These are phyloP conservation scores for Tuber microsphaerosporum DNA, from an alignment of 495 filamentous ascomycete species.

Conservation along the genomic window DNA sequence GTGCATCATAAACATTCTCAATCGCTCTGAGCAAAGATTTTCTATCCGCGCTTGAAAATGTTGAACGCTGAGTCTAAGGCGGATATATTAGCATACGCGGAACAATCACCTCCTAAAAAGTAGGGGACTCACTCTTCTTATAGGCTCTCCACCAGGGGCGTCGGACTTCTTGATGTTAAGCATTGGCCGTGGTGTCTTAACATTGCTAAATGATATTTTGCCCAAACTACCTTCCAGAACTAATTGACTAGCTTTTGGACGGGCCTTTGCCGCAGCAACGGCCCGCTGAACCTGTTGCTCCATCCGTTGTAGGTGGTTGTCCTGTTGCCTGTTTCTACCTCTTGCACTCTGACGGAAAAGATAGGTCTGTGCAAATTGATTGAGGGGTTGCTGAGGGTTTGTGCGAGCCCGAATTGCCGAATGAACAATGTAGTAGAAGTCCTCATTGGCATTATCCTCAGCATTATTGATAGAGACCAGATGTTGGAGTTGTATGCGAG, in stretches of 20 bases:
- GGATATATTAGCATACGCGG: constrained; percentile 5
- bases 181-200: constrained; percentile 88
- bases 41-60: constrained; percentile 51
- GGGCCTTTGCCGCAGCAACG: constrained; percentile 90
- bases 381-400: constrained; percentile 81
- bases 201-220: constrained; percentile 98
- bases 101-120: neutral
- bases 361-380: constrained; percentile 96
- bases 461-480: constrained; percentile 53
- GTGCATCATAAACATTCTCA: constrained; percentile 71
- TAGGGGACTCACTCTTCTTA: constrained; percentile 29
- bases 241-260: constrained; percentile 96
- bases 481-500: constrained; percentile 93
- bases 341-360: constrained; percentile 69
- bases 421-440: constrained; percentile 98
- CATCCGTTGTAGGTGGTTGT: constrained; percentile 98
- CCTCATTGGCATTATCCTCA: constrained; percentile 68
- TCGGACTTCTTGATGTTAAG: constrained; percentile 93
- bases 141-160: constrained; percentile 50
- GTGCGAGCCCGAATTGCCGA: constrained; percentile 84
- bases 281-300: constrained; percentile 97
- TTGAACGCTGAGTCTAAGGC: constrained; percentile 30
- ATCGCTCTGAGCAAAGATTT: constrained; percentile 78
- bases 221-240: constrained; percentile 96
- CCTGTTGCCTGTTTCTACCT: constrained; percentile 53